Base-by-base conservation (phyloP, 306 rosid species). In the Vigna nakashimae region DNA sequence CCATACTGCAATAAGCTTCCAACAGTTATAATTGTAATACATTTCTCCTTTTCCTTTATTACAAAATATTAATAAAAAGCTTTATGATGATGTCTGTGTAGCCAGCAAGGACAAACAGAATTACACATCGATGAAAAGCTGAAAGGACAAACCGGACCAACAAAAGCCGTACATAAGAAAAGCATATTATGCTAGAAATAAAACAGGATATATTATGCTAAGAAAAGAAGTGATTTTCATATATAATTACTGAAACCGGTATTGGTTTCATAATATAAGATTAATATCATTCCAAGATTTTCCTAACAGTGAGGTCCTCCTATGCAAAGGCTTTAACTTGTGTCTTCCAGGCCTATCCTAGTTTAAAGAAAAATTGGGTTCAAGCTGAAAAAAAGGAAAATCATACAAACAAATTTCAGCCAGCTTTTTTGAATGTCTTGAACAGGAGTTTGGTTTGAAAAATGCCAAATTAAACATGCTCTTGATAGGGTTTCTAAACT, bases 61-160 rank as follows among this genome's bases (percentile, higher is more conserved):
- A 6, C 26, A 51, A 11, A 13, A 51, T 65, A 67, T 38, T 56
- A 67, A 67, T 38, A 58, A 67, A 57, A 67, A 65, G 24, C 66
- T 18, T 53, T 12, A 5, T 38, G 45, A 12, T 76, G 53, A 24
- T 52, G 52, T 17, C 17, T 13, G 75, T 40, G 66, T 77, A 77
- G 59, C 49, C 26, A n/a, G 45, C 57, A 76, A 36, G 65, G 55
- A 36, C 15, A 46, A 74, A 30, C 48, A 64, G 40, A 16, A 24
- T 63, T 8, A 42, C 45, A 55, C n/a, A 11, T n/a, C 40, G 57
- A 64, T 20, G 55, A 50, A 65, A 22, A 77, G 65, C 43, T 65
- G 32, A 38, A 77, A 16, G 58, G 15, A 24, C 48, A 65, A 40
- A 66, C 20, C 20, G 18, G 24, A 65, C 56, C 67, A 42, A 48